A percentile compares a stretch with the other conserved stretches of the same genome.
Conservation (phyloP, 1,284 basidiomycete genomes). For the Megacollybia platyphylla region DNA sequence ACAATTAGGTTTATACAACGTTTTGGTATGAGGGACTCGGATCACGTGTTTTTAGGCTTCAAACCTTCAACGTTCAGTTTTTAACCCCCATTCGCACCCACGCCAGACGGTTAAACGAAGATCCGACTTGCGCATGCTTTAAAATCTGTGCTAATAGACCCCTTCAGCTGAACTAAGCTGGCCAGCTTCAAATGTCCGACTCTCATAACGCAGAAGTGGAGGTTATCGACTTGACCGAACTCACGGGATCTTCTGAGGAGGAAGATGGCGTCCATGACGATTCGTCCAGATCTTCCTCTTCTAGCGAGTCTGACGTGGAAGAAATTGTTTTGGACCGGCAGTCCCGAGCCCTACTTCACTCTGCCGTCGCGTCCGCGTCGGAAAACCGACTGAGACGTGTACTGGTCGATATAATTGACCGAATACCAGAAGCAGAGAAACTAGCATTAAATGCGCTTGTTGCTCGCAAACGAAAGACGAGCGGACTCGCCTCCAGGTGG, state of each 20-base stretch:
- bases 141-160: too few relatives aligned
- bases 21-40: too few relatives aligned
- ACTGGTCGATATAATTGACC: slow-evolving; percentile 21
- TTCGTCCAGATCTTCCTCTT: slow-evolving; percentile 3
- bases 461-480: slow-evolving; percentile 19
- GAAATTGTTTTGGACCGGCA: slow-evolving; percentile 21
- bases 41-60: too few relatives aligned
- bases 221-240: slow-evolving; percentile 26
- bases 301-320: slow-evolving; percentile 9
- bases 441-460: slow-evolving; percentile 30
- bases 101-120: too few relatives aligned
- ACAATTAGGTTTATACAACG: too few relatives aligned
- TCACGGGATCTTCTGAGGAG: slow-evolving; percentile 19
- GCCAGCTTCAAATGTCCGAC: too few relatives aligned
- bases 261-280: slow-evolving; percentile 8
- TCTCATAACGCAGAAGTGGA: slow-evolving; percentile 12
- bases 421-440: slow-evolving; percentile 24
- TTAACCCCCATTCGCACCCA: too few relatives aligned
- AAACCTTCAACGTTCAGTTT: too few relatives aligned
- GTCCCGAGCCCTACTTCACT: slow-evolving; percentile 24
- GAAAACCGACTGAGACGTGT: slow-evolving; percentile 27
- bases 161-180: too few relatives aligned
- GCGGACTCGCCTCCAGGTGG: slow-evolving; percentile 25
- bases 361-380: slow-evolving; percentile 25
- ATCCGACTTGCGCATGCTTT: too few relatives aligned